Base-by-base conservation (phyloP, 2,329 filamentous ascomycete species). In the Fusarium subtropicale region DNA sequence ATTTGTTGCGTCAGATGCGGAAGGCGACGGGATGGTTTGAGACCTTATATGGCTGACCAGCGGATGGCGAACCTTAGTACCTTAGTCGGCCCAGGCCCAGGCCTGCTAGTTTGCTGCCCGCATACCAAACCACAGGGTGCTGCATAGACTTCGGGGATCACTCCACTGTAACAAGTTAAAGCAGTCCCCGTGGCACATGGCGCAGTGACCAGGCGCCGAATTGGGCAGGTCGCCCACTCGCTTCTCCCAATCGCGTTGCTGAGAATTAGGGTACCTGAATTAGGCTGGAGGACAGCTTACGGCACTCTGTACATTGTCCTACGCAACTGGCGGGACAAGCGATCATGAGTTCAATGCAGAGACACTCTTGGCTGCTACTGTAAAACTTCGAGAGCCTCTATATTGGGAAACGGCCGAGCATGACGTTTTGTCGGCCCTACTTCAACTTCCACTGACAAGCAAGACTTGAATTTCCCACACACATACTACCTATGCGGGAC, bases 151-250 rank as follows among this genome's bases (percentile, higher is more conserved):
- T 20, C 36, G 42, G 44, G 42, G 62, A 52, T 58, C 63, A 68
- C 67, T 64, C 67, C 58, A 69, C 67, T 45, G 54, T 61, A 58
- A 47, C 52, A 31, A 54, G 50, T 60, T 54, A 46, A 61, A 52
- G 45, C 52, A 69, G 28, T 56, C n/a, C 28, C 26, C 9, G 66
- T 66, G 61, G 66, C 50, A 53, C 50, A 64, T 57, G 58, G 28
- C n/a, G 44, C 44, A 46, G 44, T 52, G 55, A 34, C 58, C 46
- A 53, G 42, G 53, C 26, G 45, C 55, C 67, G 56, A 44, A 70
- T 60, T 48, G 30, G 67, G 67, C 63, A 71, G 67, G 67, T 54
- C 38, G 31, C 18, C 63, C 45, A 45, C 46, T 45, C n/a, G 30
- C 15, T 13, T 44, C 38, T 36, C 20, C 67, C 62, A 70, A 69